Conservation (phyloP, 768 basidiomycete genomes). For the Butyriboletus loyo region DNA sequence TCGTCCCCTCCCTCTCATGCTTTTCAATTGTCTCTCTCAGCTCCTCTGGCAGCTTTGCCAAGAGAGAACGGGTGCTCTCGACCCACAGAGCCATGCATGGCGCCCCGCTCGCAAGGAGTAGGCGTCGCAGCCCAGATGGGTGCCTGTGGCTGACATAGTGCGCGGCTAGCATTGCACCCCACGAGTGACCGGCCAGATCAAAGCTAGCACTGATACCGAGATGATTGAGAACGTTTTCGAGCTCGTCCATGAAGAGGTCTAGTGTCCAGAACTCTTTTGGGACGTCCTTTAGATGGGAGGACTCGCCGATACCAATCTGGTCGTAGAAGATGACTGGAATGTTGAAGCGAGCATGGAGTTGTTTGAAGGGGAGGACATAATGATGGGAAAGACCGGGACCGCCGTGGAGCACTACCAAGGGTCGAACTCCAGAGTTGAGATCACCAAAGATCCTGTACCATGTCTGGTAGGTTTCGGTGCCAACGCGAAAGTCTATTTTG, state of each 20-base stretch:
- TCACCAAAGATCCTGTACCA: slow-evolving; percentile 46
- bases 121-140: slow-evolving; percentile 38
- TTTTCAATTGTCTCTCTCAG: slow-evolving; percentile 27
- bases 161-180: slow-evolving; percentile 53
- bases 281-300: slow-evolving; percentile 37
- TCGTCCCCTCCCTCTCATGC: slow-evolving; percentile 36
- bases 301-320: slow-evolving; percentile 46
- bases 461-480: slow-evolving; percentile 34
- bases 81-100: slow-evolving; percentile 32
- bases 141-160: slow-evolving; percentile 38
- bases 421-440: slow-evolving; percentile 29
- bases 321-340: slow-evolving; percentile 51
- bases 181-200: slow-evolving; percentile 52
- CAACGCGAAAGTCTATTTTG: slow-evolving; percentile 18
- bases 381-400: slow-evolving; percentile 41
- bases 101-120: slow-evolving; percentile 34
- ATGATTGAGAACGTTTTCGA: slow-evolving; percentile 44
- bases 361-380: slow-evolving; percentile 38
- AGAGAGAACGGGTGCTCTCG: slow-evolving; percentile 22
- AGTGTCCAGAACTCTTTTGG: slow-evolving; percentile 39
- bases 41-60: slow-evolving; percentile 27
- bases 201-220: slow-evolving; percentile 41
- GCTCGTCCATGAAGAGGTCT: slow-evolving; percentile 52
- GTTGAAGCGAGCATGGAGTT: slow-evolving; percentile 29
- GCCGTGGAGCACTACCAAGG: slow-evolving; percentile 46